Percentiles rank a stretch among this genome's conserved stretches.
Conservation (phyloP, 139 green algal genomes). For the Chlamydomonas sphaeroides region DNA sequence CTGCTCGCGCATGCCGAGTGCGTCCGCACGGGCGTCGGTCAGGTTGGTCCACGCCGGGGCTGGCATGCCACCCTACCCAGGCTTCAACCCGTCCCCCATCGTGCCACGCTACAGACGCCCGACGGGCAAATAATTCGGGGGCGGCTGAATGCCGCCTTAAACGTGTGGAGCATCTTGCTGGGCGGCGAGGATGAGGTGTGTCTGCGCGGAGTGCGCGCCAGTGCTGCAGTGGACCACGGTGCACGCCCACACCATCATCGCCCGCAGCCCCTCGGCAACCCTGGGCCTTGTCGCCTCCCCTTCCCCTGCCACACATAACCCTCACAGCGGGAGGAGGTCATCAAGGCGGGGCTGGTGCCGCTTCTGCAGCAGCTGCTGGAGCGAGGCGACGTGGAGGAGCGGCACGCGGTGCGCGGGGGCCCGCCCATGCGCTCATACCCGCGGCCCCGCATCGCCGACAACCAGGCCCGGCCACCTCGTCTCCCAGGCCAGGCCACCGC, state of each 20-base stretch:
- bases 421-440: too few relatives aligned
- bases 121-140: conserved; percentile 15
- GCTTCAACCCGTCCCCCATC: too few relatives aligned
- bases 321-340: conserved; percentile 54
- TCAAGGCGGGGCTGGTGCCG: conserved; percentile 43
- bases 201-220: not conserved
- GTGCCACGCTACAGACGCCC: not conserved
- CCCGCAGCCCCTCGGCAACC: not conserved
- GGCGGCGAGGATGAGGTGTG: conserved; percentile 36
- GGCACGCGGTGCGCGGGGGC: too few relatives aligned
- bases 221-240: too few relatives aligned
- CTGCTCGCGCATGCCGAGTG: conserved; percentile 9
- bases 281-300: not conserved
- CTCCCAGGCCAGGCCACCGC: too few relatives aligned
- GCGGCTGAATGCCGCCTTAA: conserved; percentile 1
- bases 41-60: too few relatives aligned
- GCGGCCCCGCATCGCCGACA: too few relatives aligned
- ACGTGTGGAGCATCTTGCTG: conserved; percentile 44
- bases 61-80: too few relatives aligned
- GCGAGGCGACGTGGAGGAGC: conserved; percentile 34
- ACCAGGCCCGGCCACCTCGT: too few relatives aligned
- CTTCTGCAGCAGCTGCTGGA: conserved; percentile 45
- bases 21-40: conserved; percentile 2
- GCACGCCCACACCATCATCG: too few relatives aligned
- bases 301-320: not conserved